A percentile compares a stretch with the other conserved stretches of the same genome.
Evolutionary conservation across 2,329 filamentous ascomycete genomes (phyloP).

Genomic region (Apiospora sp.): DNA sequence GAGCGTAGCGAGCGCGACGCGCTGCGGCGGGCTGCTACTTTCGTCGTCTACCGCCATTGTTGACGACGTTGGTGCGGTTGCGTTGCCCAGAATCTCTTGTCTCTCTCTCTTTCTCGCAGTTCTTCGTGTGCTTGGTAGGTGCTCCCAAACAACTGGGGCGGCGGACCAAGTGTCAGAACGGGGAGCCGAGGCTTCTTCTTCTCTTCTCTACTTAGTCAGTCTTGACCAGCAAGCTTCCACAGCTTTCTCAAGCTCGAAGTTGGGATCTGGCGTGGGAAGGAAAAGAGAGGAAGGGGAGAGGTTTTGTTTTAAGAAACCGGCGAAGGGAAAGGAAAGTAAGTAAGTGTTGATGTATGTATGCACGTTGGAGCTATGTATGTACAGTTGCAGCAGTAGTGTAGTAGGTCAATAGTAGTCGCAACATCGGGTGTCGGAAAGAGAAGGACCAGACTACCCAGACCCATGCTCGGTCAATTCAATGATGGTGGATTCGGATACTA

Average conservation of each 20-base stretch:
- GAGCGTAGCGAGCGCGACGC: constrained; percentile 14
- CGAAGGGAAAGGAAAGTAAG: neutral
- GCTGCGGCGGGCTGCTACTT: neutral
- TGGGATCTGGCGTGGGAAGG: neutral
- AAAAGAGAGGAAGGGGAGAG: neutral
- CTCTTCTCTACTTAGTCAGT: neutral
- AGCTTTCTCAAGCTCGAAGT: constrained; percentile 3
- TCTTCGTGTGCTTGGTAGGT: constrained; percentile 12
- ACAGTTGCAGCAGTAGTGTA: neutral
- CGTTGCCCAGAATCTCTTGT: neutral
- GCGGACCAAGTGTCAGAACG: neutral
- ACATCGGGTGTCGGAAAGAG: constrained; percentile 18
- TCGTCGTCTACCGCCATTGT: constrained; percentile 8
- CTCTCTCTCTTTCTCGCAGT: neutral
- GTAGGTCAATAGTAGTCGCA: neutral
- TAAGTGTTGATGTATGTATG: neutral
- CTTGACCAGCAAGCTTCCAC: constrained; percentile 19
- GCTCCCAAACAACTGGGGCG: constrained; percentile 16
- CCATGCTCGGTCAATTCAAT: constrained; percentile 6
- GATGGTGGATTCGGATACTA: neutral
- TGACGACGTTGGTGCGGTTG: neutral
- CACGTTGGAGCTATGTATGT: neutral
- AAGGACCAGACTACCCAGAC: constrained; percentile 1
- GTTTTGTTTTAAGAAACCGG: neutral
- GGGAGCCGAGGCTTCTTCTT: neutral